Percentiles rank a stretch among this genome's conserved stretches.
Evolutionary conservation across 805 yeast genomes (phyloP).

Genomic region (Candida montana): DNA sequence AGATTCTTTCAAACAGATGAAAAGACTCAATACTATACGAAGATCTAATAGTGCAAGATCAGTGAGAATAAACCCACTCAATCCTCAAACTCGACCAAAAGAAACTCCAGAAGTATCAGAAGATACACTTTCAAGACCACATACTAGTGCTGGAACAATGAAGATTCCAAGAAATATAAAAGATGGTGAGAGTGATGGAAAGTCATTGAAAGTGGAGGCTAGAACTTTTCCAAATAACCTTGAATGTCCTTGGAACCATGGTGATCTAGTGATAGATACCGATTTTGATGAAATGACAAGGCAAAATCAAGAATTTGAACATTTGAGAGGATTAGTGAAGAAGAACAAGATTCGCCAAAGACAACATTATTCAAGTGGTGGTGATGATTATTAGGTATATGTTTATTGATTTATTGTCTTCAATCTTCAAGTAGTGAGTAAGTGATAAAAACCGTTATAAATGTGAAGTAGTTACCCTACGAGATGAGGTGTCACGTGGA

Average conservation of each 20-base stretch:
- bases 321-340: constrained; percentile 2
- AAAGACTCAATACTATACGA: not conserved
- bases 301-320: not conserved
- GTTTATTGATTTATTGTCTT: not conserved
- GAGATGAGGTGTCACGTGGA: not conserved
- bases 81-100: not conserved
- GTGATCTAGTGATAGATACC: constrained; percentile 2
- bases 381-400: too few relatives aligned
- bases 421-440: too few relatives aligned
- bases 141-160: not conserved
- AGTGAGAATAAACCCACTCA: not conserved
- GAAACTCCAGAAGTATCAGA: not conserved
- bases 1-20: not conserved
- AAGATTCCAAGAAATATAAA: too few relatives aligned
- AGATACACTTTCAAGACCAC: not conserved
- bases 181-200: not conserved
- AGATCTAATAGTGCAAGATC: not conserved
- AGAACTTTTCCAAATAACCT: not conserved
- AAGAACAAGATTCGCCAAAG: constrained; percentile 4
- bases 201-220: not conserved
- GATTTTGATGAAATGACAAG: not conserved
- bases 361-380: not conserved
- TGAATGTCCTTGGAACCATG: constrained; percentile 1
- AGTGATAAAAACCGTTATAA: too few relatives aligned
- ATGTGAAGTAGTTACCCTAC: too few relatives aligned